phyloP scores from a whole-genome alignment of 2,329 filamentous ascomycete genomes.

The Didymella lethalis region DNA sequence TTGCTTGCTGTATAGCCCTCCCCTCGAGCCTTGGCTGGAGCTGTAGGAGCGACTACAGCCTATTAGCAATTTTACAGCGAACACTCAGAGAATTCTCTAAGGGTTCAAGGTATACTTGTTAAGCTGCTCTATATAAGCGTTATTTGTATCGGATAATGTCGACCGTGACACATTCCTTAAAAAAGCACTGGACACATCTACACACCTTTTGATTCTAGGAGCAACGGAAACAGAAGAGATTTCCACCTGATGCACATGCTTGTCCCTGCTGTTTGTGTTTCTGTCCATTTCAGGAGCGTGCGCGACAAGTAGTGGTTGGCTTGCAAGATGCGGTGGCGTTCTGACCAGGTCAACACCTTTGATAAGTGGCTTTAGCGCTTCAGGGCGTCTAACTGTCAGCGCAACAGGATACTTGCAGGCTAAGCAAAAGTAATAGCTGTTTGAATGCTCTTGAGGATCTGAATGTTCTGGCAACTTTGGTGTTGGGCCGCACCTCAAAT shows the following conservation, averaged over 20 bases:
- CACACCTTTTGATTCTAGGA: background rate
- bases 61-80: background rate
- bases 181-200: background rate
- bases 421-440: too few species aligned
- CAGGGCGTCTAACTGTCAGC: background rate
- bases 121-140: background rate
- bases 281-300: background rate
- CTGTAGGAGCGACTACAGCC: background rate
- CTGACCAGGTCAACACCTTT: background rate
- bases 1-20: background rate
- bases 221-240: background rate
- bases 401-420: background rate
- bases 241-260: background rate
- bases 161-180: background rate
- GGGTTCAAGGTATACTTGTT: background rate
- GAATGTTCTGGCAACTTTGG: background rate
- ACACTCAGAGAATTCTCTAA: background rate
- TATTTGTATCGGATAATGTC: background rate
- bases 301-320: constrained; percentile 1
- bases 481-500: background rate
- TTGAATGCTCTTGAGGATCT: background rate
- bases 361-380: background rate
- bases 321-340: background rate
- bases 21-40: background rate
- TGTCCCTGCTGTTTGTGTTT: background rate